Conservation (phyloP, 164 flowering plant genomes). For the Magnolia sinica region DNA sequence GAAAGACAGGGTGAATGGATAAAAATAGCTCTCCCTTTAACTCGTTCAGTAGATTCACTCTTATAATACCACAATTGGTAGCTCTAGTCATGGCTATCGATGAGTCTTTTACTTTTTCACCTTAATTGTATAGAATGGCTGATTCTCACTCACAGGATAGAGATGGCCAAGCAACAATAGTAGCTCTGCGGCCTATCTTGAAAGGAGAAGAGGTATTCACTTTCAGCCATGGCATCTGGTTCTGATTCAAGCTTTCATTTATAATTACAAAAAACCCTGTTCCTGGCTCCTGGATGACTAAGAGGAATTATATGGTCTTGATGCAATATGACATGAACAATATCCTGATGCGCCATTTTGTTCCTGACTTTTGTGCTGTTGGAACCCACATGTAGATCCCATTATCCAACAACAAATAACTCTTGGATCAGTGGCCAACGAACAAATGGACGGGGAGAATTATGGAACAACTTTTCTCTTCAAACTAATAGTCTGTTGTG, state of each 20-base stretch:
- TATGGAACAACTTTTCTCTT: no score
- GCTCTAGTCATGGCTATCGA: no score
- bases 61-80: no score
- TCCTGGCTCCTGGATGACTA: neutral
- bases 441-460: neutral
- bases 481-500: no score
- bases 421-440: neutral
- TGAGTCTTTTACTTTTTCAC: neutral
- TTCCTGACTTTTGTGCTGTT: neutral
- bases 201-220: conserved; percentile 76
- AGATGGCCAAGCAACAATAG: conserved; percentile 88
- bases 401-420: neutral
- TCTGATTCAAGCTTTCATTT: neutral
- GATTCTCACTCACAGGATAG: conserved; percentile 52
- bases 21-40: no score
- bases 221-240: neutral
- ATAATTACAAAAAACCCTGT: neutral
- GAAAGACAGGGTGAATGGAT: no score
- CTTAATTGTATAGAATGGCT: neutral
- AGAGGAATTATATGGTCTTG: neutral
- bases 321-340: neutral
- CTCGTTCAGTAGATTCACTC: no score
- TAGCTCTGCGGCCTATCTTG: conserved; percentile 51
- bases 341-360: neutral
- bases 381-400: neutral